phyloP scores from a whole-genome alignment of 768 basidiomycete species.

The Tylopilus balloui region DNA sequence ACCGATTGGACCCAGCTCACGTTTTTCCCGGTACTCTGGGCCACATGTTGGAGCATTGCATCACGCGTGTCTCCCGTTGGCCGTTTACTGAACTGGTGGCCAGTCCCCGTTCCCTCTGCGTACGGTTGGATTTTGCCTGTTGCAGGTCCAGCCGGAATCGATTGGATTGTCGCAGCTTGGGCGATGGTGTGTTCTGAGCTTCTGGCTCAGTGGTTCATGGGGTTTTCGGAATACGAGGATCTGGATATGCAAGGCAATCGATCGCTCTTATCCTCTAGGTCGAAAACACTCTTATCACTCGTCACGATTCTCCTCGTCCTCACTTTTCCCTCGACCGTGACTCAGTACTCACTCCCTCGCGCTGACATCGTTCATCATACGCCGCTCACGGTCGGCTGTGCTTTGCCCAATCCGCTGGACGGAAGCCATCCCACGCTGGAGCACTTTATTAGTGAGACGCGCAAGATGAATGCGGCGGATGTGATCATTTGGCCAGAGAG shows the following conservation, averaged over 20 bases:
- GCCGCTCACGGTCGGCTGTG: constrained; percentile 61
- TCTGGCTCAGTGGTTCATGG: constrained; percentile 56
- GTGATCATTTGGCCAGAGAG: constrained; percentile 80
- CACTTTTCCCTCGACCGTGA: constrained; percentile 52
- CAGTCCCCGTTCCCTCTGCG: constrained; percentile 47
- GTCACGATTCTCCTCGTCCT: constrained; percentile 40
- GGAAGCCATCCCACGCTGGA: constrained; percentile 46
- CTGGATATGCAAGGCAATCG: constrained; percentile 1
- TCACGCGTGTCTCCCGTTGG: constrained; percentile 64
- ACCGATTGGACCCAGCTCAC: constrained; percentile 43
- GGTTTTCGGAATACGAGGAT: constrained; percentile 20
- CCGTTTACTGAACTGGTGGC: constrained; percentile 61
- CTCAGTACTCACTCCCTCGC: constrained; percentile 37
- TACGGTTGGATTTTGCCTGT: constrained; percentile 64
- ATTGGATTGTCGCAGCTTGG: constrained; percentile 78
- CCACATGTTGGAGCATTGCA: constrained; percentile 51
- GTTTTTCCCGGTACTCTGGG: constrained; percentile 70
- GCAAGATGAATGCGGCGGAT: constrained; percentile 43
- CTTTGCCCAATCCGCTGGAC: constrained; percentile 48
- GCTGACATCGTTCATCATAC: constrained; percentile 40
- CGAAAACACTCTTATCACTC: constrained; percentile 35
- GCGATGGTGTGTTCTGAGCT: constrained; percentile 58
- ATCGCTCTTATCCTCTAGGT: constrained; percentile 17
- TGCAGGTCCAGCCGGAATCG: constrained; percentile 55
- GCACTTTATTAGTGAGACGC: constrained; percentile 60